phyloP scores from a whole-genome alignment of 805 yeast species.

The Ogataea ramenticola region DNA sequence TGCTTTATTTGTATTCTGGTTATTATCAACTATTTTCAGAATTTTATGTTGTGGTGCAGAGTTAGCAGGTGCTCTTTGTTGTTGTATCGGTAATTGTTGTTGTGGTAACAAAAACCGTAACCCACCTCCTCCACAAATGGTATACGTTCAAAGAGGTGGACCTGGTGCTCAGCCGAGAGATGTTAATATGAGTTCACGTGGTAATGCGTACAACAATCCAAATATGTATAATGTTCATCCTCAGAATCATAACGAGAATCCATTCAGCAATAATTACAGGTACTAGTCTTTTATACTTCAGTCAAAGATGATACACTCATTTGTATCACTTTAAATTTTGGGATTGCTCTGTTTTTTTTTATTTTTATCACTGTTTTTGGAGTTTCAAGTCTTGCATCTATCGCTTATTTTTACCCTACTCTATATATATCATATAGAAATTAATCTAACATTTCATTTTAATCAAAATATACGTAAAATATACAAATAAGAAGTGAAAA shows the following conservation, averaged over 20 bases:
- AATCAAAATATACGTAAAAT: no score
- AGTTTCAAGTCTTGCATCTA: no score
- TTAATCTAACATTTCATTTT: no score
- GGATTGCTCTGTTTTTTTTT: not conserved
- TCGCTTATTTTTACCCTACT: no score
- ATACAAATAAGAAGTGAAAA: no score
- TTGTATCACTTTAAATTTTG: no score
- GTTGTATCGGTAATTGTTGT: constrained; percentile 30
- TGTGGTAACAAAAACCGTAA: constrained; percentile 24
- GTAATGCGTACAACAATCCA: constrained; percentile 21
- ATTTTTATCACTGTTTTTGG: no score
- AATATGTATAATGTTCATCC: constrained; percentile 22
- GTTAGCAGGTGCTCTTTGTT: constrained; percentile 45
- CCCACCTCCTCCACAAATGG: not conserved
- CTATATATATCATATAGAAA: no score
- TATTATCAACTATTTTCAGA: constrained; percentile 45
- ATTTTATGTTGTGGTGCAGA: constrained; percentile 53
- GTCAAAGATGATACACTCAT: not conserved
- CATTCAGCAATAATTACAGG: not conserved
- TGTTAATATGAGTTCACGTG: constrained; percentile 4
- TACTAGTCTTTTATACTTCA: not conserved
- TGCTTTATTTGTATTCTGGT: constrained; percentile 45
- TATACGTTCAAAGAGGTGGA: constrained; percentile 2
- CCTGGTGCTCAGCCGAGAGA: constrained; percentile 9
- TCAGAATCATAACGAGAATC: constrained; percentile 5